Evolutionary conservation across 1,284 basidiomycete species (phyloP), one percentile per base, ranked within the genome.

Genomic region (Ceratorhiza oryzae-sativae): DNA sequence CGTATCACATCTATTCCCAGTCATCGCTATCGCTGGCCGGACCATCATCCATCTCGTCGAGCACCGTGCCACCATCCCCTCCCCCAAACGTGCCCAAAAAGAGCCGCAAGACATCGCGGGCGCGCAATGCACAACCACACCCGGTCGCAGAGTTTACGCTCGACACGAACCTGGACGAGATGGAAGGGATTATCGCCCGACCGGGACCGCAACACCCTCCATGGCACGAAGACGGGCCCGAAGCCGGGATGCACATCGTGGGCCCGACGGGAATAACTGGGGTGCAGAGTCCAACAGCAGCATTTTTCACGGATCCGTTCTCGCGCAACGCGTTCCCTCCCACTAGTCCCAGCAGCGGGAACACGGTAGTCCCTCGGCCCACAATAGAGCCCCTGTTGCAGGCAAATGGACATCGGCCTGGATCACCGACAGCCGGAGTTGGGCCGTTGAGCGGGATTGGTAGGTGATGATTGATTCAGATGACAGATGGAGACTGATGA

Each of bases 101-200:
- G n/a, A 32, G 34, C 6, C 51, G 51, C 6, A 68, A 68, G 25
- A 68, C 65, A n/a, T 32, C 65, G 2, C 65, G 65, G 15, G 53
- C 53, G 13, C 51, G 51, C 2, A 27, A 23, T 25, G 18, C 10
- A 8, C 20, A 27, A 9, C 63, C 30, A 23, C 49, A 55, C 18
- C 63, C 63, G 10, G 51, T 55, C 12, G 25, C 65, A 9, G 75
- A 76, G 34, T 83, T 87, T 76, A 83, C 82, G 23, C 85, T 95
- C 45, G 93, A 96, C 80, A 90, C 88, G 60, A 88, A 96, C 75
- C 82, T 96, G 49, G 86, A 90, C 36, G 84, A 88, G 72, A 93
- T 97, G 85, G 91, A 92, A 59, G 94, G 92, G 34, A 93, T 97
- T 78, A 84, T 97, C 75, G 85, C 65, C 4, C 65, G 65, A 20